A percentile compares a stretch with the other conserved stretches of the same genome.
These are phyloP conservation scores for Acanthamoeba sp. DNA, from an alignment of 208 protist species.

Conservation along the genomic window DNA sequence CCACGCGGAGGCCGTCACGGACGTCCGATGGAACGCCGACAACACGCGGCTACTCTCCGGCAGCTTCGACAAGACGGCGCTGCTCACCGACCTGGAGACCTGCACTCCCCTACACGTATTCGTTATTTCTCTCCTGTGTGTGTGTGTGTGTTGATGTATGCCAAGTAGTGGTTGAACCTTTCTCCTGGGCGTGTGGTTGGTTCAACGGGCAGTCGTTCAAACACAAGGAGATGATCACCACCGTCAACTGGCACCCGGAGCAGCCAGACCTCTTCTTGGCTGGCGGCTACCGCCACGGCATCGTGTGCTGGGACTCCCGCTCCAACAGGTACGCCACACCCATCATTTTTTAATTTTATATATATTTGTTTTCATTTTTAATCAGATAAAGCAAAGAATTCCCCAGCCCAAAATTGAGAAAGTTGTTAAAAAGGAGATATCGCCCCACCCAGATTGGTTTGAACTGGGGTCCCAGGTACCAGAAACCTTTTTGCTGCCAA, in stretches of 20 bases:
- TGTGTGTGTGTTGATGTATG: not conserved
- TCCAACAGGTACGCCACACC: not conserved
- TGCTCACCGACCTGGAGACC: conserved; percentile 42
- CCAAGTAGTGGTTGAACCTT: not conserved
- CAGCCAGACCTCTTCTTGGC: conserved; percentile 47
- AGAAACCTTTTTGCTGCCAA: too few relatives aligned
- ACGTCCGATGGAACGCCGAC: conserved; percentile 49
- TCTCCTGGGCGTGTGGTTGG: not conserved
- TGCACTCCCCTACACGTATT: conserved; percentile 39
- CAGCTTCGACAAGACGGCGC: conserved; percentile 23
- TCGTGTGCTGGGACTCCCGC: conserved; percentile 53
- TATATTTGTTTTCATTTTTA: conserved; percentile 9
- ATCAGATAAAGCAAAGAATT: too few relatives aligned
- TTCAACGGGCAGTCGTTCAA: conserved; percentile 28
- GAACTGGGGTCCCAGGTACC: too few relatives aligned
- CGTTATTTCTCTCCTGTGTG: not conserved
- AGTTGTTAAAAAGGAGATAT: too few relatives aligned
- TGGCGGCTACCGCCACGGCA: not conserved
- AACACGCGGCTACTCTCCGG: conserved; percentile 38
- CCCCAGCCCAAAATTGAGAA: too few relatives aligned
- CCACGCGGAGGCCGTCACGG: conserved; percentile 24
- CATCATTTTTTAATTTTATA: not conserved
- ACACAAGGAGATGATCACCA: conserved; percentile 67
- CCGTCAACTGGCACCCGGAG: conserved; percentile 32
- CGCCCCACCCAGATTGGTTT: too few relatives aligned